phyloP scores from a whole-genome alignment of 371 early-diverging fungal genomes.

The Syncephalastrum monosporum region DNA sequence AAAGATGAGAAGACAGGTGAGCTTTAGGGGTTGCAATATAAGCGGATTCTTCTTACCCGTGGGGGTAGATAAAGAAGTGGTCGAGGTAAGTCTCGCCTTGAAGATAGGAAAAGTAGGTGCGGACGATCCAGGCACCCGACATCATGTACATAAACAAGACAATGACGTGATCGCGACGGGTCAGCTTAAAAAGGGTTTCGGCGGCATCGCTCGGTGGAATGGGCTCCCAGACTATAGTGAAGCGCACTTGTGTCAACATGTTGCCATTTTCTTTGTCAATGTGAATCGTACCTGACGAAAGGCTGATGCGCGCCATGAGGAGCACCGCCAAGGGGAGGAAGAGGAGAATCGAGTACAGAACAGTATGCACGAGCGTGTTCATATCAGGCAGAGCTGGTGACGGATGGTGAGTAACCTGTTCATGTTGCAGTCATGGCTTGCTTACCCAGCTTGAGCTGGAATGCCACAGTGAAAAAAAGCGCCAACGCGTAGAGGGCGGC shows the following conservation, averaged over 20 bases:
- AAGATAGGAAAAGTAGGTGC: constrained; percentile 5
- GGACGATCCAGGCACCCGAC: constrained; percentile 7
- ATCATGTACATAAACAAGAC: constrained; percentile 1
- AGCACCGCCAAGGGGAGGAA: constrained; percentile 1
- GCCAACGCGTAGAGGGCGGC: constrained; percentile 7
- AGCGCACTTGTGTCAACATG: no score
- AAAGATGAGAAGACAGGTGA: not conserved
- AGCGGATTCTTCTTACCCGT: constrained; percentile 10
- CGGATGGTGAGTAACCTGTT: not conserved
- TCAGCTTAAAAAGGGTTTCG: constrained; percentile 4
- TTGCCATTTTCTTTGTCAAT: no score
- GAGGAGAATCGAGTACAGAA: not conserved
- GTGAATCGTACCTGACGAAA: not conserved
- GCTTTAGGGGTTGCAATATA: not conserved
- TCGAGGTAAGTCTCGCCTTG: constrained; percentile 8
- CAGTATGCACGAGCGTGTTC: constrained; percentile 1
- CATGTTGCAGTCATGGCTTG: not conserved
- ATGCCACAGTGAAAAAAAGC: constrained; percentile 9
- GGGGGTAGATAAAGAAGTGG: constrained; percentile 9
- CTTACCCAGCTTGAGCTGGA: constrained; percentile 10
- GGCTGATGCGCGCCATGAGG: not conserved
- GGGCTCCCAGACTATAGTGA: constrained; percentile 11
- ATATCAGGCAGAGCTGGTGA: constrained; percentile 4
- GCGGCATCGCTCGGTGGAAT: constrained; percentile 10
- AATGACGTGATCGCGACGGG: constrained; percentile 3